phyloP scores from a whole-genome alignment of 2,329 filamentous ascomycete genomes.

The Verticillium klebahnii region DNA sequence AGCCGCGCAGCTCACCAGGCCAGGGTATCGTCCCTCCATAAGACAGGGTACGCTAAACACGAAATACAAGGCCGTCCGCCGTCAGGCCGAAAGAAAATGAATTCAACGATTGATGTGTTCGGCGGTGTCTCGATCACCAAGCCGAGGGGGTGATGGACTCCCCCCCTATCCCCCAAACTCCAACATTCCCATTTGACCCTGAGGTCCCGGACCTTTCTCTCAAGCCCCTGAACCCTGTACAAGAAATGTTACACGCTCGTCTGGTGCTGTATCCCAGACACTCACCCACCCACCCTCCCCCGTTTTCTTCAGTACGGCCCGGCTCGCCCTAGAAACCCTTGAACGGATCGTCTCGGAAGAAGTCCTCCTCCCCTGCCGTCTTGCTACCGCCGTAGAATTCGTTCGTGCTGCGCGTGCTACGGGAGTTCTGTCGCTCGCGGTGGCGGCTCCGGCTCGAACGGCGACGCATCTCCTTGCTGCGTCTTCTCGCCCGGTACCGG shows the following conservation, averaged over 20 bases:
- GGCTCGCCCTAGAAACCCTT: slow-evolving; percentile 45
- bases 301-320: neutral
- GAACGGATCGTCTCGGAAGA: slow-evolving; percentile 56
- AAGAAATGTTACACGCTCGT: neutral
- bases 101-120: neutral
- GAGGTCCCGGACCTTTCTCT: neutral
- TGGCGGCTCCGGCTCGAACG: slow-evolving; percentile 49
- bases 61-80: neutral
- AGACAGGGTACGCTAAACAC: neutral
- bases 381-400: slow-evolving; percentile 43
- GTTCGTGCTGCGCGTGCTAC: slow-evolving; percentile 40
- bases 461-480: slow-evolving; percentile 52
- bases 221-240: neutral
- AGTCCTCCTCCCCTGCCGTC: slow-evolving; percentile 50
- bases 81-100: neutral
- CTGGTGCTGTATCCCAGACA: neutral
- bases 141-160: neutral
- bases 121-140: neutral
- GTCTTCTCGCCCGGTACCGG: slow-evolving; percentile 39
- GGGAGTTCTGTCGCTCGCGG: slow-evolving; percentile 45
- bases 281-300: neutral
- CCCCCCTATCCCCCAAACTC: neutral
- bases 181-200: neutral
- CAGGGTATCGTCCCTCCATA: neutral
- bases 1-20: no score